These are phyloP conservation scores for Pseudocercospora eumusae DNA, from an alignment of 2,329 filamentous ascomycete genomes.

Conservation along the genomic window DNA sequence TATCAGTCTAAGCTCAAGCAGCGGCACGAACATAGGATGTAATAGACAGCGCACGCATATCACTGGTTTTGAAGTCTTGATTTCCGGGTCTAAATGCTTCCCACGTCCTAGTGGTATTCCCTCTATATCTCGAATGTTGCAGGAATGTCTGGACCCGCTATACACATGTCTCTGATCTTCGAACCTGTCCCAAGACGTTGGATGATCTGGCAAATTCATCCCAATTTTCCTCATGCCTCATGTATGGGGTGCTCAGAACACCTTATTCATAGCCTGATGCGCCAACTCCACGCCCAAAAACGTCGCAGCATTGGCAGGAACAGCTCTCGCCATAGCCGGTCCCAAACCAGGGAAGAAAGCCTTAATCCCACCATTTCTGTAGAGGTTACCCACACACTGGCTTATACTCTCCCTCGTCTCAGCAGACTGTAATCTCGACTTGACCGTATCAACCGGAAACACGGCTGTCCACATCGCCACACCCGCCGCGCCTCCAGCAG, in stretches of 20 bases:
- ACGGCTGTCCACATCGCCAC: slow-evolving; percentile 99
- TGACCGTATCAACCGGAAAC: slow-evolving; percentile 96
- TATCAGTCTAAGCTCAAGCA: neutral
- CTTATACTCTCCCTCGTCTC: slow-evolving; percentile 80
- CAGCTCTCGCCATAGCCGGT: slow-evolving; percentile 85
- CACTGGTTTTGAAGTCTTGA: neutral
- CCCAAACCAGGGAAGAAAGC: slow-evolving; percentile 98
- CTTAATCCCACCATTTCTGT: slow-evolving; percentile 76
- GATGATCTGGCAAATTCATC: too few relatives aligned
- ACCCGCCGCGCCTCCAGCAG: slow-evolving; percentile 85
- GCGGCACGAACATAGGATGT: neutral
- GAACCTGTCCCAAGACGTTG: too few relatives aligned
- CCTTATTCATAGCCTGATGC: slow-evolving; percentile 77
- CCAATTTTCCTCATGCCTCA: too few relatives aligned
- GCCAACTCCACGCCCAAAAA: slow-evolving; percentile 85
- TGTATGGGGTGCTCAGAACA: slow-evolving; percentile 52
- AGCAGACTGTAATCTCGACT: slow-evolving; percentile 88
- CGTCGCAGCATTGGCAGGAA: slow-evolving; percentile 94
- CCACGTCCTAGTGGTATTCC: neutral
- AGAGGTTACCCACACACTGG: slow-evolving; percentile 79
- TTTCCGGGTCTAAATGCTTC: neutral
- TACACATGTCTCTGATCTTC: neutral
- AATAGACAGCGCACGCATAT: neutral
- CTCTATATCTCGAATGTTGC: neutral
- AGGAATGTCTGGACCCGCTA: neutral